These are phyloP conservation scores for Fusarium gaditjirri DNA, from an alignment of 2,329 filamentous ascomycete genomes.

Conservation along the genomic window DNA sequence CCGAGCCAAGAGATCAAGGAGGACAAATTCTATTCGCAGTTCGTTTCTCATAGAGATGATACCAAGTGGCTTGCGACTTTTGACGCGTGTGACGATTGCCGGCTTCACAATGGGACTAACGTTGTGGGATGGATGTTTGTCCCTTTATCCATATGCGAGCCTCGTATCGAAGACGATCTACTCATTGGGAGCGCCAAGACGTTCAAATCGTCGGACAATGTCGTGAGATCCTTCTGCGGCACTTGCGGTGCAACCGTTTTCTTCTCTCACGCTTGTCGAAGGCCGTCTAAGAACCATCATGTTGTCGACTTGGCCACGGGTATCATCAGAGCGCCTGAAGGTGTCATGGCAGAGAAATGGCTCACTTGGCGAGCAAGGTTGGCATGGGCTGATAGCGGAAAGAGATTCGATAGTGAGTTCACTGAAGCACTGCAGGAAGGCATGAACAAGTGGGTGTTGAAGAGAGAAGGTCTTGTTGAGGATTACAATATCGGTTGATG, in stretches of 20 bases:
- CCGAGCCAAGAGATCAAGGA: constrained; percentile 48
- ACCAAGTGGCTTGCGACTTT: constrained; percentile 56
- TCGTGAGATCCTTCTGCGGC: constrained; percentile 58
- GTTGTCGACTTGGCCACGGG: constrained; percentile 57
- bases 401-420: constrained; percentile 52
- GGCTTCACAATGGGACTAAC: constrained; percentile 55
- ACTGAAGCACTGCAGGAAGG: constrained; percentile 50
- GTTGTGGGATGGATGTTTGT: constrained; percentile 56
- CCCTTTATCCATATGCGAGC: constrained; percentile 51
- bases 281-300: constrained; percentile 45
- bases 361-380: constrained; percentile 57
- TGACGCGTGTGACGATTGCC: constrained; percentile 58
- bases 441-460: constrained; percentile 51
- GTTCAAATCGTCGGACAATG: constrained; percentile 53
- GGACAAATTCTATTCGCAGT: constrained; percentile 47
- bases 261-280: constrained; percentile 45
- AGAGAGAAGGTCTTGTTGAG: constrained; percentile 49
- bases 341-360: constrained; percentile 57
- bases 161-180: constrained; percentile 51
- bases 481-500: constrained; percentile 44
- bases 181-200: constrained; percentile 56
- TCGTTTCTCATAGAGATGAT: constrained; percentile 51
- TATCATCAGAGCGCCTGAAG: constrained; percentile 57
- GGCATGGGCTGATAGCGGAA: constrained; percentile 49
- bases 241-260: constrained; percentile 59